These are phyloP conservation scores for Diaporthe velutina DNA, from an alignment of 2,329 filamentous ascomycete genomes.

Conservation along the genomic window DNA sequence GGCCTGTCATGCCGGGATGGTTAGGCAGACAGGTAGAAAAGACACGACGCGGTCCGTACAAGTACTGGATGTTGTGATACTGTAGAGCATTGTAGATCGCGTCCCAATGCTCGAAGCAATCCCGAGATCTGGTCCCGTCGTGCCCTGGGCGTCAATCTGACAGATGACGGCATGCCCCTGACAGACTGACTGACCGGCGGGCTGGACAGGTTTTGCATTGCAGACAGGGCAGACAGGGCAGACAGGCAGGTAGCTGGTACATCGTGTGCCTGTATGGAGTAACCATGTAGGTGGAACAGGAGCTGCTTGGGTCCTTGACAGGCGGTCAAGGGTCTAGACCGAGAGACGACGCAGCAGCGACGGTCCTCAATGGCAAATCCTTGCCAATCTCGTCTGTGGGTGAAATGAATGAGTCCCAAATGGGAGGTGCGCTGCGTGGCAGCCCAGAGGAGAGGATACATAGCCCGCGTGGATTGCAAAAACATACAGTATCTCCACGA, in stretches of 20 bases:
- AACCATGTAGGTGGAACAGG: background rate
- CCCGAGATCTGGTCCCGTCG: conserved; percentile 23
- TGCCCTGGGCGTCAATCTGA: conserved; percentile 11
- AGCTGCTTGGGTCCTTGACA: conserved; percentile 14
- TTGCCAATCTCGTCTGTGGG: background rate
- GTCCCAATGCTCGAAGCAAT: background rate
- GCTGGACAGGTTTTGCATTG: background rate
- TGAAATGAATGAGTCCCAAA: conserved; percentile 1
- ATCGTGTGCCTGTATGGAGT: background rate
- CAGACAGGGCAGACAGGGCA: background rate
- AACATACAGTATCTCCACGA: background rate
- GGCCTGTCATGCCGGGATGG: background rate
- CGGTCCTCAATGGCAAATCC: conserved; percentile 16
- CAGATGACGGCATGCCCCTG: conserved; percentile 23
- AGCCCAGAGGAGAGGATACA: background rate
- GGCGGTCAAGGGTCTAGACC: conserved; percentile 36
- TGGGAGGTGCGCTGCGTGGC: conserved; percentile 2
- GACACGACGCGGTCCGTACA: background rate
- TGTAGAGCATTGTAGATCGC: background rate
- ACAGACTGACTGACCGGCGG: background rate
- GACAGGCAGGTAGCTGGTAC: background rate
- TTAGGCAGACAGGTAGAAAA: background rate
- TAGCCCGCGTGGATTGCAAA: background rate
- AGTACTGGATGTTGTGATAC: background rate
- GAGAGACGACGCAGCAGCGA: background rate